Percentiles rank a stretch among this genome's conserved stretches.
Evolutionary conservation across 768 basidiomycete genomes (phyloP).

Genomic region (Exidia glandulosa): DNA sequence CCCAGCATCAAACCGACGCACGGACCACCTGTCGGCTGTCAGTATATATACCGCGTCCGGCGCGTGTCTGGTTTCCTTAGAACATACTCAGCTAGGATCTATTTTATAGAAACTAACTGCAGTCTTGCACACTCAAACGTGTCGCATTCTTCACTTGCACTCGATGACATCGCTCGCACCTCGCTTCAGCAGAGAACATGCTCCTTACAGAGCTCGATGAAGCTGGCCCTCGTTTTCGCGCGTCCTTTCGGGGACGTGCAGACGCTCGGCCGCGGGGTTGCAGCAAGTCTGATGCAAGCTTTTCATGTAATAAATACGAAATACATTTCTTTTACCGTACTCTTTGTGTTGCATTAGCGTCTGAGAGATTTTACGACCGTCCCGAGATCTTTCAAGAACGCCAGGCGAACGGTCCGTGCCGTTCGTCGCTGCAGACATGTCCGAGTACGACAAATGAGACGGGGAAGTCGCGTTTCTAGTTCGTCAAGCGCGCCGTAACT

Average conservation of each 20-base stretch:
- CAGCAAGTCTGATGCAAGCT: neutral
- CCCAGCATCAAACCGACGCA: too few relatives aligned
- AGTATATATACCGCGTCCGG: neutral
- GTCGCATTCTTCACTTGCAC: neutral
- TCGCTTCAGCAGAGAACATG: neutral
- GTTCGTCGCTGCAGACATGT: too few relatives aligned
- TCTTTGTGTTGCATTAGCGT: too few relatives aligned
- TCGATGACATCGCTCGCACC: neutral
- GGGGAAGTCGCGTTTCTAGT: too few relatives aligned
- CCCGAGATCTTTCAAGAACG: too few relatives aligned
- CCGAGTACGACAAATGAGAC: too few relatives aligned
- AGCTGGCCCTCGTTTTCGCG: neutral
- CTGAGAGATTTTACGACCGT: too few relatives aligned
- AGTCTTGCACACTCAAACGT: neutral
- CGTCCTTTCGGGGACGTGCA: neutral
- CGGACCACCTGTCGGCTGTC: too few relatives aligned
- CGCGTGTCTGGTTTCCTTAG: neutral
- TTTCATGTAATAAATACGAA: neutral
- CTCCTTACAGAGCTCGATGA: neutral
- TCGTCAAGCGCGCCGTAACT: too few relatives aligned
- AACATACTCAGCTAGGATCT: conserved; percentile 1
- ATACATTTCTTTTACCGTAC: too few relatives aligned
- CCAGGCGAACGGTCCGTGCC: too few relatives aligned
- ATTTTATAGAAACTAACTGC: neutral
- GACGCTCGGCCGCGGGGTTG: neutral